Evolutionary conservation across 2,329 filamentous ascomycete species (phyloP).

Genomic region (Ceratocystis eucalypticola): DNA sequence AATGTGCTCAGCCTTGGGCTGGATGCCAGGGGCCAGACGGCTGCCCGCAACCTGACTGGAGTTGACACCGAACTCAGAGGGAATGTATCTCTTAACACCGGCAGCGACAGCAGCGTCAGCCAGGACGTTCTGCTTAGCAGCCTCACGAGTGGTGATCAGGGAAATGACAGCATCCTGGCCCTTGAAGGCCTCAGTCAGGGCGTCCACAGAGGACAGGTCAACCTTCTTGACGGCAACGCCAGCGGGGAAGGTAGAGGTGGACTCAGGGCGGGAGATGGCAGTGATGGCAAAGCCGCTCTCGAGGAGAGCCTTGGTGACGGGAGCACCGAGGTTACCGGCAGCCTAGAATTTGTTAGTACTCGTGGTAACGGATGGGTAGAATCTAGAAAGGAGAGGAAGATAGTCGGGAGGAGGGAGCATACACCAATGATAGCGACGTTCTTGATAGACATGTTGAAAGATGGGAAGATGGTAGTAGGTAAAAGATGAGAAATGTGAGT

Average conservation of each 20-base stretch:
- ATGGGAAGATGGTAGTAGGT: neutral
- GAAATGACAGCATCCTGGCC: slow-evolving; percentile 44
- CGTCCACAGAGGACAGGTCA: slow-evolving; percentile 35
- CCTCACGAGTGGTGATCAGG: slow-evolving; percentile 26
- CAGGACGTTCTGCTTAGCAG: slow-evolving; percentile 31
- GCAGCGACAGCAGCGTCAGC: slow-evolving; percentile 46
- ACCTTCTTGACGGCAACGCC: slow-evolving; percentile 33
- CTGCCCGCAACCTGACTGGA: slow-evolving; percentile 22
- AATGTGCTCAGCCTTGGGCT: slow-evolving; percentile 33
- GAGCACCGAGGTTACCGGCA: slow-evolving; percentile 30
- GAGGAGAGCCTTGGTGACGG: slow-evolving; percentile 29
- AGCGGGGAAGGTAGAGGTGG: slow-evolving; percentile 26
- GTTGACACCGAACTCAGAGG: slow-evolving; percentile 41
- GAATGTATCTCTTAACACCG: slow-evolving; percentile 48
- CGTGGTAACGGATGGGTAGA: neutral
- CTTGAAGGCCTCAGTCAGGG: slow-evolving; percentile 37
- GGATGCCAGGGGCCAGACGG: slow-evolving; percentile 32
- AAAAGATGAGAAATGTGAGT: neutral
- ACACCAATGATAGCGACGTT: slow-evolving; percentile 30
- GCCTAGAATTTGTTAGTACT: slow-evolving; percentile 17
- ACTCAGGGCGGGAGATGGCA: slow-evolving; percentile 38
- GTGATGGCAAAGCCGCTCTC: slow-evolving; percentile 37
- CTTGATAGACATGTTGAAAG: slow-evolving; percentile 23
- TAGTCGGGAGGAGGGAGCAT: neutral
- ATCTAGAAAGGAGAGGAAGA: neutral